Evolutionary conservation across 352 stramenopile genomes (phyloP).

Genomic region (Phytophthora quininea): DNA sequence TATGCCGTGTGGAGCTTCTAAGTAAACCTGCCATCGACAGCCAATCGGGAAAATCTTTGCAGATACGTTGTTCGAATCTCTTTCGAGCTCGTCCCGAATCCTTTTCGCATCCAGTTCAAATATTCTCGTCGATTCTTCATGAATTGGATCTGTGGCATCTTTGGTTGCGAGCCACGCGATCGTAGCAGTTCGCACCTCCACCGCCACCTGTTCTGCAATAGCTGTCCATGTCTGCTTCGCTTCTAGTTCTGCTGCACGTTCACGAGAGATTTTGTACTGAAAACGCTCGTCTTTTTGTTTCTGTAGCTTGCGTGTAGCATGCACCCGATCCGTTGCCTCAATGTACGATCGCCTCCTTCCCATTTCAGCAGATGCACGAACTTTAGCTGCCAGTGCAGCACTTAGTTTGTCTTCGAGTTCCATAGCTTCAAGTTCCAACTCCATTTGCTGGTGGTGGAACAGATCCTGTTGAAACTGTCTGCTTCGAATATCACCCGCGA

Average conservation of each 20-base stretch:
- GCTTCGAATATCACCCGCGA: slow-evolving; percentile 45
- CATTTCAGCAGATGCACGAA: slow-evolving; percentile 33
- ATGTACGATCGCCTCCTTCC: slow-evolving; percentile 48
- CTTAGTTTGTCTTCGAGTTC: slow-evolving; percentile 55
- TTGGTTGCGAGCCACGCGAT: slow-evolving; percentile 55
- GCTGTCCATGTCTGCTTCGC: slow-evolving; percentile 49
- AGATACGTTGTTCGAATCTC: slow-evolving; percentile 39
- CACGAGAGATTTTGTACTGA: slow-evolving; percentile 41
- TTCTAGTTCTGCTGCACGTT: slow-evolving; percentile 38
- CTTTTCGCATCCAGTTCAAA: slow-evolving; percentile 60
- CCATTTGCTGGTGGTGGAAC: slow-evolving; percentile 28
- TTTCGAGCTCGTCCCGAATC: slow-evolving; percentile 48
- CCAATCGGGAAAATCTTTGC: slow-evolving; percentile 28
- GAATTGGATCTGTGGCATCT: slow-evolving; percentile 26
- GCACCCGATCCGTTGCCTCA: slow-evolving; percentile 45
- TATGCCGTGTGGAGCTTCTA: slow-evolving; percentile 59
- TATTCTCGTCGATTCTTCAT: slow-evolving; percentile 48
- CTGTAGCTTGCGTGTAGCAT: slow-evolving; percentile 52
- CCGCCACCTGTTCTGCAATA: slow-evolving; percentile 47
- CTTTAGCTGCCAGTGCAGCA: slow-evolving; percentile 25
- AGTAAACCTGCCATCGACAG: slow-evolving; percentile 63
- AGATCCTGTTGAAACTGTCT: slow-evolving; percentile 48
- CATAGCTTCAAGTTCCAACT: slow-evolving; percentile 45
- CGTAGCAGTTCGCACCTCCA: slow-evolving; percentile 52
- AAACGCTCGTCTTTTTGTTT: slow-evolving; percentile 61